Evolutionary conservation across 352 stramenopile species (phyloP).

Genomic region (Phytophthora cactorum): DNA sequence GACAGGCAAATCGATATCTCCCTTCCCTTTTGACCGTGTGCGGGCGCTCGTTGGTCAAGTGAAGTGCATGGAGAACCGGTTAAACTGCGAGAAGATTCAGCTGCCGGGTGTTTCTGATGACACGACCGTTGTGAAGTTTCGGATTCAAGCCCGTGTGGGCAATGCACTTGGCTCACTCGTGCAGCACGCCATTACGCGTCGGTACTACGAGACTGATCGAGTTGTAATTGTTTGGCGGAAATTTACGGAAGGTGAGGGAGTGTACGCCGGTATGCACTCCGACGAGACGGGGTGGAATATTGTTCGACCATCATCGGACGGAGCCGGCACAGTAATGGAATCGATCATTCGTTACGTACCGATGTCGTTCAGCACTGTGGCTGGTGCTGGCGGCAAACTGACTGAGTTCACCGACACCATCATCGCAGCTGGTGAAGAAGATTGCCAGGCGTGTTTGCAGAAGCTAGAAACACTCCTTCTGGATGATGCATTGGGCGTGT

Average conservation of each 20-base stretch:
- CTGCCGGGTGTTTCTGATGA: conserved; percentile 22
- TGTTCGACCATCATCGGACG: conserved; percentile 13
- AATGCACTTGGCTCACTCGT: conserved; percentile 15
- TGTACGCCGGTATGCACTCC: conserved; percentile 49
- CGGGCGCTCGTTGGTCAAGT: conserved; percentile 2
- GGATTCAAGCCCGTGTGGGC: conserved; percentile 5
- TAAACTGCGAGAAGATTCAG: conserved; percentile 19
- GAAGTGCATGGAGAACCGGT: conserved; percentile 22
- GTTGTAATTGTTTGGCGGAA: conserved; percentile 59
- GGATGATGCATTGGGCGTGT: conserved; percentile 29
- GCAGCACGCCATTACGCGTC: conserved; percentile 39
- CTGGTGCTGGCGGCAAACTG: background rate
- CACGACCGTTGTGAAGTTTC: conserved; percentile 38
- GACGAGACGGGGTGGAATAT: conserved; percentile 66
- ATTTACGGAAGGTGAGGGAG: conserved; percentile 46
- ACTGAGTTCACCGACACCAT: conserved; percentile 29
- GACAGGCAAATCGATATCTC: conserved; percentile 17
- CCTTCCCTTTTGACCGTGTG: conserved; percentile 27
- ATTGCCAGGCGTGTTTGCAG: conserved; percentile 16
- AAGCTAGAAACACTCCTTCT: conserved; percentile 28
- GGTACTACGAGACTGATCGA: conserved; percentile 49
- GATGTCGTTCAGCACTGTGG: conserved; percentile 26
- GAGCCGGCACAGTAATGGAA: conserved; percentile 19
- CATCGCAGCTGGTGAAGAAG: conserved; percentile 23
- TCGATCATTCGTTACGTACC: conserved; percentile 32